Percentiles rank a stretch among this genome's conserved stretches.
phyloP scores from a whole-genome alignment of 257 asterid genomes.

The Nicotiana benthamiana region DNA sequence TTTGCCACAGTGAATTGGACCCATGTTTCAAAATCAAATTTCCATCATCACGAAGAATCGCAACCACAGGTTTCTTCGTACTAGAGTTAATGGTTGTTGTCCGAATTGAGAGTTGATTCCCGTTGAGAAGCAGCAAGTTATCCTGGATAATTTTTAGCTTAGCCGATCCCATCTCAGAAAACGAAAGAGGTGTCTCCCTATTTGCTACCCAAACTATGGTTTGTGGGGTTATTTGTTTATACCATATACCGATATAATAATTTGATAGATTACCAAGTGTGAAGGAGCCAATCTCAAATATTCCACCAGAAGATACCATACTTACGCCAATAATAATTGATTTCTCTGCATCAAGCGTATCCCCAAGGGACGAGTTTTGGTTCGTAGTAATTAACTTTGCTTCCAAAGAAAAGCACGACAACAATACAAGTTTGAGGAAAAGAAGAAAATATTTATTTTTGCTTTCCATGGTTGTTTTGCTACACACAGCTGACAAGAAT shows the following conservation, averaged over 20 bases:
- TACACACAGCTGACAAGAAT: no score
- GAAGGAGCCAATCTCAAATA: no score
- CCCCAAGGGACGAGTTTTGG: not conserved
- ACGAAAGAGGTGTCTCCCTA: constrained; percentile 33
- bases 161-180: constrained; percentile 11
- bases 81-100: constrained; percentile 1
- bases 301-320: constrained; percentile 10
- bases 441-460: no score
- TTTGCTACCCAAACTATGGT: constrained; percentile 14
- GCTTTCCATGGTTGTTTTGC: no score
- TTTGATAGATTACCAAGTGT: no score
- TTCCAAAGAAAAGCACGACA: no score
- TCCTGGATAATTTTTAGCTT: constrained; percentile 21
- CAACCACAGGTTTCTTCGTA: not conserved
- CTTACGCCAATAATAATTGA: constrained; percentile 22
- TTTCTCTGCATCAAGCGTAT: constrained; percentile 20
- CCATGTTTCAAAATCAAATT: not conserved
- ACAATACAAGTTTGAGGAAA: no score
- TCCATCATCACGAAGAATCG: constrained; percentile 12
- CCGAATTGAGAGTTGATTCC: no score
- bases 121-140: constrained; percentile 27
- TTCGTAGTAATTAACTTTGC: no score
- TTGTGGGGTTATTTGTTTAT: constrained; percentile 22
- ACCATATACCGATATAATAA: no score
- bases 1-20: constrained; percentile 14